A percentile compares a stretch with the other conserved stretches of the same genome.
These are phyloP conservation scores for Cyanidium caldarium DNA, from an alignment of 23 red algal species.

Conservation along the genomic window DNA sequence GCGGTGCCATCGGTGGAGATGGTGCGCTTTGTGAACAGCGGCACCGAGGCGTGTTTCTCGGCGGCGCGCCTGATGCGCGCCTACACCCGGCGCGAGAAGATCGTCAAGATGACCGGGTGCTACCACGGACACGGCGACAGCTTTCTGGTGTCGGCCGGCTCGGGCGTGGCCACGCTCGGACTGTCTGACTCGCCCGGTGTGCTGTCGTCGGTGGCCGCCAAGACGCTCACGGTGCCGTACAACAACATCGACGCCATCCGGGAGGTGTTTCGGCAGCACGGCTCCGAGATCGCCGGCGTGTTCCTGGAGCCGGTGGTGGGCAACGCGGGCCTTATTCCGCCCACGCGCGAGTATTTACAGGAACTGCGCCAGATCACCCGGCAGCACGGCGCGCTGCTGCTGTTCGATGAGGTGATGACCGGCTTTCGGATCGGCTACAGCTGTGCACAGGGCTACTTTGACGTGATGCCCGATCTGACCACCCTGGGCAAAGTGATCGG, in stretches of 20 bases:
- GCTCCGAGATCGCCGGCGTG: conserved; percentile 80
- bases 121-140: conserved; percentile 97
- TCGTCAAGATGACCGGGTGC: conserved; percentile 94
- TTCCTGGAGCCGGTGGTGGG: conserved; percentile 93
- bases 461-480: conserved; percentile 86
- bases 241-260: conserved; percentile 79
- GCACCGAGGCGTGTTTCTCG: conserved; percentile 95
- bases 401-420: conserved; percentile 99
- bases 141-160: conserved; percentile 87
- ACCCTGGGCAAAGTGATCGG: conserved; percentile 99
- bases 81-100: conserved; percentile 75
- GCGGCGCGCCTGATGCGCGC: conserved; percentile 91
- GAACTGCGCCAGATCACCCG: conserved; percentile 60
- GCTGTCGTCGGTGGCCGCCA: conserved; percentile 49
- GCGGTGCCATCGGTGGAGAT: conserved; percentile 89
- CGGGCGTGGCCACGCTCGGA: conserved; percentile 66
- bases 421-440: conserved; percentile 89
- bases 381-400: conserved; percentile 65
- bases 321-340: conserved; percentile 91
- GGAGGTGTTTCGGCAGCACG: conserved; percentile 47
- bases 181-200: conserved; percentile 94
- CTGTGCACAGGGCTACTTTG: conserved; percentile 75
- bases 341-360: conserved; percentile 45
- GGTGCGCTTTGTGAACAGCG: conserved; percentile 95
- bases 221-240: conserved; percentile 74